Evolutionary conservation across 2,329 filamentous ascomycete species (phyloP), one percentile per base, ranked within the genome.

Genomic region (Cryoendolithus antarcticus): DNA sequence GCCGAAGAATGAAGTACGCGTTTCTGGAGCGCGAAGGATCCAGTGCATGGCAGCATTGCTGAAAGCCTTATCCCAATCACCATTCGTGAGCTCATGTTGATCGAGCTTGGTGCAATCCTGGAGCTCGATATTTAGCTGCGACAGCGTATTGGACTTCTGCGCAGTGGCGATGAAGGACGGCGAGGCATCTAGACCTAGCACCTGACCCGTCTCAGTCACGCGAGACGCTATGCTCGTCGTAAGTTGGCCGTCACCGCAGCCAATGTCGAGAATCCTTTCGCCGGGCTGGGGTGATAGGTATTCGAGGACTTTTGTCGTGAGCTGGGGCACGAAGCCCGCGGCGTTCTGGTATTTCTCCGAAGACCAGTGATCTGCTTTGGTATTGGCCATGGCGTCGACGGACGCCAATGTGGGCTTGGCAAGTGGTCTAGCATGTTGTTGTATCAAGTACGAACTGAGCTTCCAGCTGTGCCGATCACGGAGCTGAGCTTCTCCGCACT

Each of bases 1-100:
- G 6, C 51, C 48, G 50, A 83, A 77, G 56, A 80, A 72, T 21
- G 55, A 50, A 3, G 57, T 47, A 7, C 74, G 67, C 1, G 66
- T 67, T 0, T 52, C 48, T 0, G 58, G 44, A 21, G 61, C 56
- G 0, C 70, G 62, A 6, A 85, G 64, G 51, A 66, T 64, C 63
- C 63, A 66, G 43, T 66, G 63, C 32, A 66, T 45, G 0, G 63
- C 63, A 1, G 63, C 63, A 41, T 66, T 66, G 15, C 53, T 58
- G 48, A 66, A 65, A 4, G 62, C 53, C 35, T 64, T 63, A 35
- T 62, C 59, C 51, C 53, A 65, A 3, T 35, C 34, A 9, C 48
- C 53, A 6, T 42, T 35, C 2, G 48, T 41, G 6, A 52, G 47
- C 7, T 45, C 30, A 28, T 43, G 38, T 11, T 43, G 30, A 5